Evolutionary conservation across 352 stramenopile genomes (phyloP).

Genomic region (Globisporangium irregulare): DNA sequence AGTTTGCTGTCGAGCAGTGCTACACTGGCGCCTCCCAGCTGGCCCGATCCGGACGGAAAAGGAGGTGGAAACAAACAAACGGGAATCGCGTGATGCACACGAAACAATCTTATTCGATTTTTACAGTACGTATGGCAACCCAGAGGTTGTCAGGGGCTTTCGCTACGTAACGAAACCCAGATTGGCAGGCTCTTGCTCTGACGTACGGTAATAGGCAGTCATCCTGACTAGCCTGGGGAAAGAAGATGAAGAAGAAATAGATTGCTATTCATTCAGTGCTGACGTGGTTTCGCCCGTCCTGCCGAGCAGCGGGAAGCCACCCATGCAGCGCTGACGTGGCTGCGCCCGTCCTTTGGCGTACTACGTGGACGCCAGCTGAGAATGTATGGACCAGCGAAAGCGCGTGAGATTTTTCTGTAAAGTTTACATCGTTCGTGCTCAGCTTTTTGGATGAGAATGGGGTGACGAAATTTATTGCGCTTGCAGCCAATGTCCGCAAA

Average conservation of each 20-base stretch:
- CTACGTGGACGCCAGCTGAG: not conserved
- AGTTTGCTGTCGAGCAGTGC: not conserved
- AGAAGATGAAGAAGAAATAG: not conserved
- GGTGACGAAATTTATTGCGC: not conserved
- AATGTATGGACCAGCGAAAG: not conserved
- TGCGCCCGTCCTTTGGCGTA: not conserved
- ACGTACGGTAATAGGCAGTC: not conserved
- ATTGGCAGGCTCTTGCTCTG: not conserved
- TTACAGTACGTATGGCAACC: not conserved
- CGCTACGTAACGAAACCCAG: not conserved
- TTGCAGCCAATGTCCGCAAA: not conserved
- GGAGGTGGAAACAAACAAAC: not conserved
- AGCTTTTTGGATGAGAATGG: not conserved
- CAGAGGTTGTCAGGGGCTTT: not conserved
- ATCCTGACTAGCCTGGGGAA: not conserved
- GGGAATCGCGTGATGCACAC: not conserved
- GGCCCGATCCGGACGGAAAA: not conserved
- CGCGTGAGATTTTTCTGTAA: too few species aligned
- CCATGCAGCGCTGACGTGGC: not conserved
- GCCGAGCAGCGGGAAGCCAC: not conserved
- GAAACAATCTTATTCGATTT: conserved; percentile 1
- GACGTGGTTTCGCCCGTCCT: not conserved
- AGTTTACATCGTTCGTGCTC: not conserved
- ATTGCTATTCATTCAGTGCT: not conserved
- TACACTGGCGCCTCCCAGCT: not conserved